A percentile compares a stretch with the other conserved stretches of the same genome.
Conservation (phyloP, 2,329 filamentous ascomycete species). For the Aspergillus floridensis region DNA sequence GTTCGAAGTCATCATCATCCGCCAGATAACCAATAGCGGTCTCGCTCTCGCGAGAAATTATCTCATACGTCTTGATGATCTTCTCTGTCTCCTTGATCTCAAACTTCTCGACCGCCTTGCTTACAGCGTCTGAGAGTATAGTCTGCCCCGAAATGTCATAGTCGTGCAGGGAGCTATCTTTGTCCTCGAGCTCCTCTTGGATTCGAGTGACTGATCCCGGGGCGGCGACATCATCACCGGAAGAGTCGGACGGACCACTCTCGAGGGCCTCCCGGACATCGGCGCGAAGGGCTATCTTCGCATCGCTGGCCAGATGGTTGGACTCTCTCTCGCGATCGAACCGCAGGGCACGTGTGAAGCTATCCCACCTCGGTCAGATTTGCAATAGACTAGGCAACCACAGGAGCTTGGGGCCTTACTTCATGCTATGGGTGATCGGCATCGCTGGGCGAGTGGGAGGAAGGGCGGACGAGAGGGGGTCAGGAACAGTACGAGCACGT, state of each 20-base stretch:
- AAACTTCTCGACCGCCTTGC: constrained; percentile 58
- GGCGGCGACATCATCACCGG: constrained; percentile 32
- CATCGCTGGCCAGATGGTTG: constrained; percentile 18
- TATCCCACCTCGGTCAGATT: neutral
- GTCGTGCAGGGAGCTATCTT: constrained; percentile 51
- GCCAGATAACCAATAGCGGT: constrained; percentile 28
- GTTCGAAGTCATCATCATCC: constrained; percentile 44
- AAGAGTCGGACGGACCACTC: constrained; percentile 28
- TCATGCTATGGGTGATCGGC: constrained; percentile 15
- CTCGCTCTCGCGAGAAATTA: constrained; percentile 43
- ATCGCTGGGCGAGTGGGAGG: constrained; percentile 20
- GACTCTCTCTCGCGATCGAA: constrained; percentile 13
- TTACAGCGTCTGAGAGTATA: constrained; percentile 56
- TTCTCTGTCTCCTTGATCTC: constrained; percentile 61
- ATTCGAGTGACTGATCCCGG: constrained; percentile 47
- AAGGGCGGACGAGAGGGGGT: neutral
- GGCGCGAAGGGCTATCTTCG: constrained; percentile 27
- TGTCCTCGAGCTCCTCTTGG: constrained; percentile 46
- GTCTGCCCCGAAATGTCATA: constrained; percentile 57
- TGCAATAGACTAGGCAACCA: neutral
- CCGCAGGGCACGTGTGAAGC: constrained; percentile 10
- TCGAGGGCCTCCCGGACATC: constrained; percentile 36
- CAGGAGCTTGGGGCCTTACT: constrained; percentile 14
- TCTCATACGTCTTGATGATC: constrained; percentile 61
- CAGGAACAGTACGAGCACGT: constrained; percentile 8